A percentile compares a stretch with the other conserved stretches of the same genome.
These are phyloP conservation scores for Fraxinus baroniana DNA, from an alignment of 305 asterid species.

Conservation along the genomic window DNA sequence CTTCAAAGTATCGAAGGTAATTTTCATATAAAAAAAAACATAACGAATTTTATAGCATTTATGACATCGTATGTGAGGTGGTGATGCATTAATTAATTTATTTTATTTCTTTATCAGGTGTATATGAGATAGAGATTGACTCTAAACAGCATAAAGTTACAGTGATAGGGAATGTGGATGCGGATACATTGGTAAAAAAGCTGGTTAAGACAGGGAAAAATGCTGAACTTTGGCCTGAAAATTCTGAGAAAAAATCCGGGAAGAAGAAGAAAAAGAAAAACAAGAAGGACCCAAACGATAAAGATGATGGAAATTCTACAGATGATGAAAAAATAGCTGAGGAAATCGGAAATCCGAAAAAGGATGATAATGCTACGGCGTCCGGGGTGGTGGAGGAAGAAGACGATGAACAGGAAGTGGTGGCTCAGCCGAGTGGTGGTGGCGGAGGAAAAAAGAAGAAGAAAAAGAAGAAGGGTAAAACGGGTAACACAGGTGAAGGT, in stretches of 20 bases:
- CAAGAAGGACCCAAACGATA: slow-evolving; percentile 12
- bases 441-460: slow-evolving; percentile 47
- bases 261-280: slow-evolving; percentile 18
- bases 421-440: slow-evolving; percentile 24
- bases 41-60: not conserved
- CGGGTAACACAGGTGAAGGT: slow-evolving; percentile 24
- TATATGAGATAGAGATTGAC: slow-evolving; percentile 54
- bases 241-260: slow-evolving; percentile 17
- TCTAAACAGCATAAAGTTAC: slow-evolving; percentile 51
- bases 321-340: slow-evolving; percentile 18
- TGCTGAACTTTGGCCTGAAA: slow-evolving; percentile 45
- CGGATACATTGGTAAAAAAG: slow-evolving; percentile 49
- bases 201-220: slow-evolving; percentile 50
- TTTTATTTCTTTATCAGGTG: slow-evolving; percentile 37
- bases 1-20: slow-evolving; percentile 61
- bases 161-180: slow-evolving; percentile 55
- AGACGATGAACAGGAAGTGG: slow-evolving; percentile 20
- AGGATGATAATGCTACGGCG: slow-evolving; percentile 17
- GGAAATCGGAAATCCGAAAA: slow-evolving; percentile 22
- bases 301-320: slow-evolving; percentile 22
- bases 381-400: slow-evolving; percentile 22
- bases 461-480: slow-evolving; percentile 36
- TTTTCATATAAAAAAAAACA: not conserved
- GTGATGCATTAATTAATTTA: not conserved
- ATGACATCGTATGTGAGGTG: not conserved